Evolutionary conservation across 2,329 filamentous ascomycete genomes (phyloP), one percentile per base, ranked within the genome.

Genomic region (Neonectria neomacrospora): DNA sequence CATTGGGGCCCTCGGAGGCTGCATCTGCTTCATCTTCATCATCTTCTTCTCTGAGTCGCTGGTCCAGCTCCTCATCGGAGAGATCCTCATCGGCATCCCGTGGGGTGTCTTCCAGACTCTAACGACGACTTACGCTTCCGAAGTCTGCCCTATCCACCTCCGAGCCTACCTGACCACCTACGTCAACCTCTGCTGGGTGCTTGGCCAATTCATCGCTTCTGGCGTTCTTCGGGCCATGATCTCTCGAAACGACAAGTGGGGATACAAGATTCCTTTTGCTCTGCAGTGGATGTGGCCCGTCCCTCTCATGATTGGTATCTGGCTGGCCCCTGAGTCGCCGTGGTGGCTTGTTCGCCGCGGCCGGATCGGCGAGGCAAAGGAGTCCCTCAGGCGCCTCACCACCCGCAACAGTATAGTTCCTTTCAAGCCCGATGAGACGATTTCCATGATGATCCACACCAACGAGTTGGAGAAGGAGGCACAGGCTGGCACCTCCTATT

Each of bases 381-480:
- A 68, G 6, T 77, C 80, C 0, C 68, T 85, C 0, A 65, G 72
- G 37, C 76, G 81, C 5, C 76, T 85, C 18, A 80, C 79, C 4
- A 73, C 66, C 9, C 76, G 83, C 26, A 83, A 76, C 66, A 67
- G 54, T 57, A 72, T 64, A 3, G 20, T 69, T 3, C 67, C 73
- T 6, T 79, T 82, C 57, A 77, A 80, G 34, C 73, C 75, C 8
- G 78, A 84, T 23, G 77, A 82, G 67, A 79, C 79, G 1, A 67
- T 87, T n/a, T 80, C 82, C 11, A 82, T 85, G 80, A 84, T 86
- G 78, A 67, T 80, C 0, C 78, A 84, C 59, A 86, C 84, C n/a
- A 81, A 85, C 67, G 80, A 81, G 73, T 71, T 82, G 64, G 82
- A 85, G 58, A 80, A 77, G 71, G 75, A 77, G 23, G 68, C 77